Percentiles rank a stretch among this genome's conserved stretches.
Evolutionary conservation across 768 basidiomycete species (phyloP).

Genomic region (Lentinula edodes): DNA sequence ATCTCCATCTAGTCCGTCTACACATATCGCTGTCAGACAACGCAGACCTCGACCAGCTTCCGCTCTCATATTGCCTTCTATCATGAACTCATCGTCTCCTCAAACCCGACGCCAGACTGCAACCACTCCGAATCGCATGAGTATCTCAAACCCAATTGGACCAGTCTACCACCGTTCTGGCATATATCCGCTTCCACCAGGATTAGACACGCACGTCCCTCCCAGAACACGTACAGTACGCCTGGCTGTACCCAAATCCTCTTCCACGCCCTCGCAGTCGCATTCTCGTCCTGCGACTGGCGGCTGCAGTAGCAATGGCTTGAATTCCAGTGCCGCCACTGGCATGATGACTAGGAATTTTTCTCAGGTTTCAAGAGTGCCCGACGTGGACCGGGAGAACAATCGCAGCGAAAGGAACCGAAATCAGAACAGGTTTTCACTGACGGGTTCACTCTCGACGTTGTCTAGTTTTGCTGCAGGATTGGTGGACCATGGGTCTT

Average conservation of each 20-base stretch:
- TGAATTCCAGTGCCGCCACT: background rate
- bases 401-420: background rate
- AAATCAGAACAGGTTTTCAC: conserved; percentile 2
- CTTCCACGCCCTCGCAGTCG: background rate
- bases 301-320: background rate
- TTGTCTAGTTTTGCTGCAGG: conserved; percentile 20
- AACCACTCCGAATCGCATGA: background rate
- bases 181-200: background rate
- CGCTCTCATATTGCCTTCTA: conserved; percentile 1
- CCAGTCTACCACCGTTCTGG: background rate
- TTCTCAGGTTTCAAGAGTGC: background rate
- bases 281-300: background rate
- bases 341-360: background rate
- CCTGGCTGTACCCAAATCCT: background rate
- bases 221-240: background rate
- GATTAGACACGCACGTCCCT: background rate
- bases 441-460: conserved; percentile 21
- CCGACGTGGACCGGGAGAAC: background rate
- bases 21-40: background rate
- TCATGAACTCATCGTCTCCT: conserved; percentile 5
- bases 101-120: background rate
- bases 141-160: conserved; percentile 4
- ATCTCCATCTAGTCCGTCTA: background rate
- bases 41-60: conserved; percentile 7
- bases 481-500: conserved; percentile 13